Conservation (phyloP, 2,329 filamentous ascomycete genomes). For the Fusarium fujikuroi region DNA sequence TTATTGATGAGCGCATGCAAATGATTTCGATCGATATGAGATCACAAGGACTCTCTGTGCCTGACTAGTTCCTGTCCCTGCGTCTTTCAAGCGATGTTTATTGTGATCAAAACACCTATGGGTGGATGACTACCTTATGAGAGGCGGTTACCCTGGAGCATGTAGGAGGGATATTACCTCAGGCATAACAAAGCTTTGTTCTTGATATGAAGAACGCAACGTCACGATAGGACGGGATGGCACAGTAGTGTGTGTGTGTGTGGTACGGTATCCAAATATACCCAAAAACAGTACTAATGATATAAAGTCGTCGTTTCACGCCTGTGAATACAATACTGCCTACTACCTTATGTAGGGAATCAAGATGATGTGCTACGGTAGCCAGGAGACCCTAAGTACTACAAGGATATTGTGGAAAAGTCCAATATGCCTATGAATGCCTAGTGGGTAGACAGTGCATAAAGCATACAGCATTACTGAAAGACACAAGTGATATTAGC, state of each 20-base stretch:
- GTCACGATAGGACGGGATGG: background rate
- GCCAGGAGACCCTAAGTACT: background rate
- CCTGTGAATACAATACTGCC: background rate
- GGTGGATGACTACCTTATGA: background rate
- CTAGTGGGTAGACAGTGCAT: background rate
- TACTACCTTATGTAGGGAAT: background rate
- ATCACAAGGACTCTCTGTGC: slow-evolving; percentile 24
- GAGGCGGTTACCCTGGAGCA: background rate
- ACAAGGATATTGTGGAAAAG: background rate
- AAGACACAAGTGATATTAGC: background rate
- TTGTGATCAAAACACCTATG: background rate
- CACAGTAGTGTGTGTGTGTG: background rate
- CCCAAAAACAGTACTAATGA: background rate
- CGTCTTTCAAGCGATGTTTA: slow-evolving; percentile 19
- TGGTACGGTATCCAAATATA: background rate
- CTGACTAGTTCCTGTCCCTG: slow-evolving; percentile 34
- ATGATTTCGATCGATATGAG: slow-evolving; percentile 7
- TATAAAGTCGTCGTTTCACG: background rate
- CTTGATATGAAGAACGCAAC: background rate
- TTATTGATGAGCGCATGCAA: slow-evolving; percentile 25
- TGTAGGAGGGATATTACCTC: background rate
- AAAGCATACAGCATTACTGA: too few relatives aligned
- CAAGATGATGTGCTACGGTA: background rate
- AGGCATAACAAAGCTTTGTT: background rate
- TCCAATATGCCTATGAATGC: background rate